Evolutionary conservation across 2,329 filamentous ascomycete species (phyloP).

Genomic region (Claviceps digitariae): DNA sequence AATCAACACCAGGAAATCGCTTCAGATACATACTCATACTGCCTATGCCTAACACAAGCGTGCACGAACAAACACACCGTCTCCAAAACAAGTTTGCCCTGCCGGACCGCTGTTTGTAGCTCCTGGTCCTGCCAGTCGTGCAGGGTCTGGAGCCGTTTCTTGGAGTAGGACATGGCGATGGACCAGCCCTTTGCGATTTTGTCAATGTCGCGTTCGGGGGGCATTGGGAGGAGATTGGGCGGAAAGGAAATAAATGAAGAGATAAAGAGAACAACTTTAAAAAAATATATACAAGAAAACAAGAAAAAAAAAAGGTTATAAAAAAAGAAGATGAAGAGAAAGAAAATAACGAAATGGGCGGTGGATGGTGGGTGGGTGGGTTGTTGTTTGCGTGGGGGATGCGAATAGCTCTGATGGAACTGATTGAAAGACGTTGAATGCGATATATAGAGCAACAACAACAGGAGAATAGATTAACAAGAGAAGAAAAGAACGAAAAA

Average conservation of each 20-base stretch:
- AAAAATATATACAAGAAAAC: too few species aligned
- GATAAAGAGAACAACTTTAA: neutral
- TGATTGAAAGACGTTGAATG: too few species aligned
- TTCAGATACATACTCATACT: conserved; percentile 25
- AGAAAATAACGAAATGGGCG: too few species aligned
- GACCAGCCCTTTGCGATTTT: conserved; percentile 25
- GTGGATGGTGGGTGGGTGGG: too few species aligned
- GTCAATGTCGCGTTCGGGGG: conserved; percentile 18
- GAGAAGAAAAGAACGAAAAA: too few species aligned
- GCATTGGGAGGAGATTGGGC: conserved; percentile 5
- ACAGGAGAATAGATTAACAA: too few species aligned
- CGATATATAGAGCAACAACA: neutral
- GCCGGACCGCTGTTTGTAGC: conserved; percentile 18
- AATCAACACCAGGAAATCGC: too few species aligned
- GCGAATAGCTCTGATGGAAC: too few species aligned
- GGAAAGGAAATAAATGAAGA: neutral
- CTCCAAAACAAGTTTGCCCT: conserved; percentile 23
- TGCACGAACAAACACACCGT: conserved; percentile 27
- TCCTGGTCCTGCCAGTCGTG: conserved; percentile 19
- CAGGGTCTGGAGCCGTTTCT: conserved; percentile 20
- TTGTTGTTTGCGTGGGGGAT: too few species aligned
- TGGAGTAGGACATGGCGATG: conserved; percentile 23
- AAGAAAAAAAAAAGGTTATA: too few species aligned
- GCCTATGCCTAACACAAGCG: conserved; percentile 22
- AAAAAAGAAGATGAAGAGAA: too few species aligned